A percentile compares a stretch with the other conserved stretches of the same genome.
phyloP scores from a whole-genome alignment of 257 asterid genomes.

The Solanum pennellii region DNA sequence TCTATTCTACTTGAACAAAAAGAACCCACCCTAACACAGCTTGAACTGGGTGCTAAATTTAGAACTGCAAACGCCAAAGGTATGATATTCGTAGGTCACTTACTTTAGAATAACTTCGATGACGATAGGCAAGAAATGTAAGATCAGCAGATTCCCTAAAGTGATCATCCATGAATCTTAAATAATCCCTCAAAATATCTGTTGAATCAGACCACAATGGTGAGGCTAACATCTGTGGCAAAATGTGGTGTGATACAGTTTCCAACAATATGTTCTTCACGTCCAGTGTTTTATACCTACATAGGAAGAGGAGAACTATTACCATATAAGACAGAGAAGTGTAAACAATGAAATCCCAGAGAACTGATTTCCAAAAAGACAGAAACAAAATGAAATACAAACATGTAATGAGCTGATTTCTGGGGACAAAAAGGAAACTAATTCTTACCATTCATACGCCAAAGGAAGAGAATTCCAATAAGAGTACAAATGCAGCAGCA shows the following conservation, averaged over 20 bases:
- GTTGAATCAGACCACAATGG: constrained; percentile 75
- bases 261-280: constrained; percentile 95
- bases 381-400: neutral
- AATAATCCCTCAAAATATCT: constrained; percentile 52
- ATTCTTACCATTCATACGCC: constrained; percentile 71
- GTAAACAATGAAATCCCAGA: neutral
- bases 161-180: constrained; percentile 90
- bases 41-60: neutral
- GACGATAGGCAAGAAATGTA: constrained; percentile 92
- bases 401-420: neutral
- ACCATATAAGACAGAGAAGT: neutral
- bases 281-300: constrained; percentile 85
- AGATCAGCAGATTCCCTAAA: constrained; percentile 95
- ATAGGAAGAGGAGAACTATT: constrained; percentile 12
- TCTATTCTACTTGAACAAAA: neutral
- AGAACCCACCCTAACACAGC: neutral
- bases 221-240: constrained; percentile 87
- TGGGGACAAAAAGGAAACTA: neutral
- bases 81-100: neutral
- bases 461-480: constrained; percentile 80
- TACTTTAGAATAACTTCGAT: constrained; percentile 87
- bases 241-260: constrained; percentile 77
- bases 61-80: neutral
- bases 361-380: neutral
- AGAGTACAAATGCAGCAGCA: constrained; percentile 84